Evolutionary conservation across 2,329 filamentous ascomycete species (phyloP).

Genomic region (Stagonosporopsis rhizophila): DNA sequence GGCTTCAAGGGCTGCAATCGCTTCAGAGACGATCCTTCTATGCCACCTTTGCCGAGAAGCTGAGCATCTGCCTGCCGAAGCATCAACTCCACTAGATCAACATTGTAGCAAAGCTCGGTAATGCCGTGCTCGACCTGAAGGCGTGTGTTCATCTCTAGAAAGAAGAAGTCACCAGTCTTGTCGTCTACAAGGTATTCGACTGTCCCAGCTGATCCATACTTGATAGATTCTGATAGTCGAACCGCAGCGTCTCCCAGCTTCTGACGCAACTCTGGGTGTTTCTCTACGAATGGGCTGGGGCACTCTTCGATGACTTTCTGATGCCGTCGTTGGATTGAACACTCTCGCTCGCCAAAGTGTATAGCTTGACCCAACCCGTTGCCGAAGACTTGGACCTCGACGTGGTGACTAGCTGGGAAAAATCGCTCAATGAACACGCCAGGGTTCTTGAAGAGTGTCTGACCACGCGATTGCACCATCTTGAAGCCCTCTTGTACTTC

Average conservation of each 20-base stretch:
- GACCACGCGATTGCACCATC: constrained; percentile 77
- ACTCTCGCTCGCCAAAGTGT: constrained; percentile 86
- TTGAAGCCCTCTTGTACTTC: constrained; percentile 75
- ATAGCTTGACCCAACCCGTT: constrained; percentile 81
- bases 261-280: constrained; percentile 63
- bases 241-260: constrained; percentile 73
- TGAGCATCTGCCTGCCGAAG: constrained; percentile 62
- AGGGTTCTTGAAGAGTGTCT: constrained; percentile 81
- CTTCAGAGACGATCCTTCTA: constrained; percentile 52
- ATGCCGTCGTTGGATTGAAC: constrained; percentile 83
- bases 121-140: constrained; percentile 67
- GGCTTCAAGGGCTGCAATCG: constrained; percentile 54
- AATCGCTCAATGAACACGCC: constrained; percentile 87
- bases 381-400: constrained; percentile 91
- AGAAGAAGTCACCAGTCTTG: constrained; percentile 78
- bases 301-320: constrained; percentile 93
- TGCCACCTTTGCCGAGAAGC: constrained; percentile 54
- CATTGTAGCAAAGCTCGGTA: constrained; percentile 62
- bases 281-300: constrained; percentile 72
- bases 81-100: constrained; percentile 65
- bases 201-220: constrained; percentile 85
- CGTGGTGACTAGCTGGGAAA: constrained; percentile 78
- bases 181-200: constrained; percentile 92
- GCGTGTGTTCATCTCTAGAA: constrained; percentile 66
- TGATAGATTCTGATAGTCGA: constrained; percentile 62